Conservation (phyloP, 371 early-diverging fungal species). For the Blakeslea trispora region DNA sequence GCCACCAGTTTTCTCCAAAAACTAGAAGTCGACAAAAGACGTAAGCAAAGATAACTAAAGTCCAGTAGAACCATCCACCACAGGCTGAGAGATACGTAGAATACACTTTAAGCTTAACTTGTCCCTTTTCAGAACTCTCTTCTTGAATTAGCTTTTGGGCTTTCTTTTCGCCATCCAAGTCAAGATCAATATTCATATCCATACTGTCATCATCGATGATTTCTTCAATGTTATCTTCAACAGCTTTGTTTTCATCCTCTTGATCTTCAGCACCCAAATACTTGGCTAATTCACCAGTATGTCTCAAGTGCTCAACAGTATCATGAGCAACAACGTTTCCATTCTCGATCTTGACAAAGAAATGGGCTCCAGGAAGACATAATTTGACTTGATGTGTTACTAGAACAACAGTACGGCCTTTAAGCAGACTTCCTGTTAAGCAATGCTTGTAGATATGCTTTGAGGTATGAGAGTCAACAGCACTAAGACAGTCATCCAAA, state of each 20-base stretch:
- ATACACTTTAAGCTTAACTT: constrained; percentile 64
- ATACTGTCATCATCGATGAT: constrained; percentile 50
- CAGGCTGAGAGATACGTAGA: constrained; percentile 62
- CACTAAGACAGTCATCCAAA: constrained; percentile 81
- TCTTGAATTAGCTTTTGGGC: constrained; percentile 49
- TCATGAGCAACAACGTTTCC: constrained; percentile 58
- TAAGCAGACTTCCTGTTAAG: constrained; percentile 66
- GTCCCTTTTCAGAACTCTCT: constrained; percentile 49
- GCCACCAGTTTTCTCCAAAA: constrained; percentile 47
- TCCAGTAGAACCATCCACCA: constrained; percentile 66
- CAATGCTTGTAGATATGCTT: constrained; percentile 74
- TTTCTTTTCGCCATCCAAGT: constrained; percentile 27
- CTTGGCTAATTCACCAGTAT: constrained; percentile 12
- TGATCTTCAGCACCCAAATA: constrained; percentile 16
- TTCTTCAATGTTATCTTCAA: constrained; percentile 21
- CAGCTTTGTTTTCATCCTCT: constrained; percentile 6
- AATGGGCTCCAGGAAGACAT: constrained; percentile 70
- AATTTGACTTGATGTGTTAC: constrained; percentile 86
- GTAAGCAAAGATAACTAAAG: constrained; percentile 44
- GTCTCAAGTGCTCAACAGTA: constrained; percentile 17
- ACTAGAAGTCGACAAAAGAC: constrained; percentile 47
- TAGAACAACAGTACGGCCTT: constrained; percentile 77
- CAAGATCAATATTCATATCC: constrained; percentile 10
- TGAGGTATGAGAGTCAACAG: constrained; percentile 87
- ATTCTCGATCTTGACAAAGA: constrained; percentile 68